Conservation (phyloP, 1,284 basidiomycete genomes). For the Marasmius tenuissimus region DNA sequence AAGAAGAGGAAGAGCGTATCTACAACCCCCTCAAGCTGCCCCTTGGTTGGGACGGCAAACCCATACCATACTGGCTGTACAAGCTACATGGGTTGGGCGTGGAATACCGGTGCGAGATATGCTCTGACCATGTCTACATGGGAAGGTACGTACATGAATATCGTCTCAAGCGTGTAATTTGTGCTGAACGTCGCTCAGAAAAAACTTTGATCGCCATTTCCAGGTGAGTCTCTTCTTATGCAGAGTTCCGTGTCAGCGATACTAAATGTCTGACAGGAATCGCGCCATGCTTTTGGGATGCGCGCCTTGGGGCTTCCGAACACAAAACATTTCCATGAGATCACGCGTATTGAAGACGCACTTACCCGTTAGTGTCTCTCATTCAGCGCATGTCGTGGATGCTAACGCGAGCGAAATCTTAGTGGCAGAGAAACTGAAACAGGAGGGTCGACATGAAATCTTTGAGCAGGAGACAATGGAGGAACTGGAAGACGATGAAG, state of each 20-base stretch:
- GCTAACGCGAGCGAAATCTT: conserved; percentile 4
- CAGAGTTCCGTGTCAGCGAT: conserved; percentile 9
- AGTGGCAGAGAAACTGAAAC: conserved; percentile 96
- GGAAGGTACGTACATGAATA: conserved; percentile 59
- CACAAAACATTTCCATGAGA: conserved; percentile 98
- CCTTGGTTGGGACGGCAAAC: conserved; percentile 97
- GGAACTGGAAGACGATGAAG: conserved; percentile 95
- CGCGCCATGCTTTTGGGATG: conserved; percentile 97
- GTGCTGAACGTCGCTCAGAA: conserved; percentile 44
- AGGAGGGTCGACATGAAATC: conserved; percentile 89
- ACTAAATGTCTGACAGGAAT: conserved; percentile 62
- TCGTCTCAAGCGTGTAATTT: conserved; percentile 6
- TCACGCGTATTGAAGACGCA: conserved; percentile 96
- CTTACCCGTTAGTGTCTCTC: conserved; percentile 70
- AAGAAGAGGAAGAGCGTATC: conserved; percentile 92
- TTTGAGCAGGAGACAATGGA: conserved; percentile 93
- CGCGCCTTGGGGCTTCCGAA: conserved; percentile 96
- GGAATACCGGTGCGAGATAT: conserved; percentile 98
- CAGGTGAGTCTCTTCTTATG: conserved; percentile 44
- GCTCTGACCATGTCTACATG: conserved; percentile 94
- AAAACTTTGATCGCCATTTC: conserved; percentile 95
- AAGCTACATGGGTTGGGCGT: conserved; percentile 97
- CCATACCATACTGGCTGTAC: conserved; percentile 98
- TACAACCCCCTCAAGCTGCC: conserved; percentile 98
- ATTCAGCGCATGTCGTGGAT: background rate